Base-by-base conservation (phyloP, 1,284 basidiomycete genomes). In the Kwoniella shivajii region DNA sequence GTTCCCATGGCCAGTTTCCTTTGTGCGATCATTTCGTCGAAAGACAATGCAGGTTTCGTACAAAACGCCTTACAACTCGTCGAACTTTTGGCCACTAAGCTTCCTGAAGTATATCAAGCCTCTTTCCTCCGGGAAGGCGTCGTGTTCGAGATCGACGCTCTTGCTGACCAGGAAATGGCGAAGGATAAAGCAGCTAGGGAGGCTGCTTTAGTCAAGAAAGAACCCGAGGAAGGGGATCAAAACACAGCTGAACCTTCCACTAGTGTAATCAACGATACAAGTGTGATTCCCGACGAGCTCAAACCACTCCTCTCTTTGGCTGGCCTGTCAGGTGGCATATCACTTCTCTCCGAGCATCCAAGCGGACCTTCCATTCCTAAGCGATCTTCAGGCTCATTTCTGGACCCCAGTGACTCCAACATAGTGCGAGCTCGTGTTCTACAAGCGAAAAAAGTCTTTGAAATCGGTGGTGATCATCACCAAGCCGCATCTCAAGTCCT, bases 91-190 rank as follows among this genome's bases (percentile, higher is more conserved):
- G 80, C 94, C 39, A 82, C 79, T 70, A 96, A 95, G 76, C 82
- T 91, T 34, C 87, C 90, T 3, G 80, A 84, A 6, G 84, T 91
- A 45, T 97, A 95, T 77, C 86, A 86, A 67, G 87, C 90, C 16
- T 86, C 88, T 0, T 92, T 97, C 82, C 84, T 89, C 16, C 84
- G 92, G 41, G 93, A 98, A 77, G 94, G 93, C 16, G 94, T 97
- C 34, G 87, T 95, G 72, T 89, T 93, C 73, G 93, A 96, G 74
- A 87, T 96, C 30, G 90, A 92, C 63, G 76, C 80, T 3, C 79
- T 93, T 27, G 86, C 90, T 11, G 80, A 82, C 13, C 83, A 87
- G 46, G 72, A 82, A 4, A 79, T 93, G 29, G 80, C 80, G 36
- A 68, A 70, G 20, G 70, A 71, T 41, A 72, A 73, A 45, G 62